A percentile compares a stretch with the other conserved stretches of the same genome.
These are phyloP conservation scores for Linum usitatissimum DNA, from an alignment of 345 rosid genomes.

Conservation along the genomic window DNA sequence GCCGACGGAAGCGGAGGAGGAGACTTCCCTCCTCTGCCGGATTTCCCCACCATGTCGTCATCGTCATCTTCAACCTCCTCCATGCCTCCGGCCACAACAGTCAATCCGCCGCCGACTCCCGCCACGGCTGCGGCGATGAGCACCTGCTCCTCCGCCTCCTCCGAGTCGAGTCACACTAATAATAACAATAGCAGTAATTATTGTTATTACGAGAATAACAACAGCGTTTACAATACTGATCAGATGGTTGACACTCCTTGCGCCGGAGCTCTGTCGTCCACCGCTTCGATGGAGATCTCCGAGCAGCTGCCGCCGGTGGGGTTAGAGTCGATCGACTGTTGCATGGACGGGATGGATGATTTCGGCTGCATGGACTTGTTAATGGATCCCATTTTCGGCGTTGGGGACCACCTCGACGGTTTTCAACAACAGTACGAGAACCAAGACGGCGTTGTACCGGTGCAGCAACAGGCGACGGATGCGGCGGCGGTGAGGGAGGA, in stretches of 20 bases:
- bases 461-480: slow-evolving; percentile 14
- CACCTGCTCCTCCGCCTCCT: slow-evolving; percentile 44
- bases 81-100: slow-evolving; percentile 48
- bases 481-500: slow-evolving; percentile 10
- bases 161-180: slow-evolving; percentile 34
- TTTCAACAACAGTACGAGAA: slow-evolving; percentile 11
- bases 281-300: slow-evolving; percentile 60
- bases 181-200: slow-evolving; percentile 1
- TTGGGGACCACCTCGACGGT: slow-evolving; percentile 25
- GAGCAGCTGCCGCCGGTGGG: slow-evolving; percentile 22
- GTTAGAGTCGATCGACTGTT: slow-evolving; percentile 18
- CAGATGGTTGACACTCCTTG: slow-evolving; percentile 14
- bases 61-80: slow-evolving; percentile 88
- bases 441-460: neutral
- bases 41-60: slow-evolving; percentile 93
- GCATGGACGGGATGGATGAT: slow-evolving; percentile 69
- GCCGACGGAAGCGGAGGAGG: neutral
- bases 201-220: slow-evolving; percentile 1
- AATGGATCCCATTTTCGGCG: slow-evolving; percentile 34
- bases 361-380: slow-evolving; percentile 71
- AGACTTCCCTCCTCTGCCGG: slow-evolving; percentile 48
- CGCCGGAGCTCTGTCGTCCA: slow-evolving; percentile 48
- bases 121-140: slow-evolving; percentile 16
- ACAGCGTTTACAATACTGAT: slow-evolving; percentile 14
- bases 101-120: too few relatives aligned